A percentile compares a stretch with the other conserved stretches of the same genome.
Evolutionary conservation across 495 filamentous ascomycete genomes (phyloP).

Genomic region (Podospora pseudoanserina): DNA sequence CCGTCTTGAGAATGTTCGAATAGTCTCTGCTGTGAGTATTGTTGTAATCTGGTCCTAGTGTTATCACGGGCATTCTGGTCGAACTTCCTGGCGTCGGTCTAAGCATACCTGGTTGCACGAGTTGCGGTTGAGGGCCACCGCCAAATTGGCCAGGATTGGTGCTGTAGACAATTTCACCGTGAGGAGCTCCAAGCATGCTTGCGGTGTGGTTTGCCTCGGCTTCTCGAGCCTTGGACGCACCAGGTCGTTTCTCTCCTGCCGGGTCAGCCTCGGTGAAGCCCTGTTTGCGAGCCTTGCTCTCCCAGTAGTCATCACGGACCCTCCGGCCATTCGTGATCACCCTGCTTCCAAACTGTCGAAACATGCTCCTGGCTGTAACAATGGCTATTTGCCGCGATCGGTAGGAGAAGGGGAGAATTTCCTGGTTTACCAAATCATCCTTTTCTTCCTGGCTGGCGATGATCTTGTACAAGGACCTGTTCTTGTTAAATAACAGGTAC

Average conservation of each 20-base stretch:
- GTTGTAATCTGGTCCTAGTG: slow-evolving; percentile 69
- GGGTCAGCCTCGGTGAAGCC: slow-evolving; percentile 97
- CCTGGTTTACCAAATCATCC: slow-evolving; percentile 90
- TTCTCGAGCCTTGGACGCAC: slow-evolving; percentile 83
- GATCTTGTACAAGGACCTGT: slow-evolving; percentile 94
- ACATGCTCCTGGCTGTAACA: slow-evolving; percentile 98
- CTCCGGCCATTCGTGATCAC: slow-evolving; percentile 85
- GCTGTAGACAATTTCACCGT: slow-evolving; percentile 79
- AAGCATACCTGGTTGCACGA: slow-evolving; percentile 67
- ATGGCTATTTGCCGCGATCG: slow-evolving; percentile 97
- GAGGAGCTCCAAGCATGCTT: slow-evolving; percentile 54
- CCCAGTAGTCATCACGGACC: slow-evolving; percentile 98
- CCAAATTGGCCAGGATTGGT: slow-evolving; percentile 62
- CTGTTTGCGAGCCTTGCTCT: slow-evolving; percentile 92
- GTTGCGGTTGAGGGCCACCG: slow-evolving; percentile 58
- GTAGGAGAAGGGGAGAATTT: slow-evolving; percentile 96
- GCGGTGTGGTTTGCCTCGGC: slow-evolving; percentile 54
- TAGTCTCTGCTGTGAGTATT: slow-evolving; percentile 79
- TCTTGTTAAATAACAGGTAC: slow-evolving; percentile 98
- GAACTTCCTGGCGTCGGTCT: slow-evolving; percentile 58
- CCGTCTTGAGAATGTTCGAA: slow-evolving; percentile 68
- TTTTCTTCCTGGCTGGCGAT: slow-evolving; percentile 96
- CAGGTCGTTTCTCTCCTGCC: slow-evolving; percentile 93
- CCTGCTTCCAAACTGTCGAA: slow-evolving; percentile 95
- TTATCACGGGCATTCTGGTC: slow-evolving; percentile 79